phyloP scores from a whole-genome alignment of 352 stramenopile species.

The Pythium plurisporium region DNA sequence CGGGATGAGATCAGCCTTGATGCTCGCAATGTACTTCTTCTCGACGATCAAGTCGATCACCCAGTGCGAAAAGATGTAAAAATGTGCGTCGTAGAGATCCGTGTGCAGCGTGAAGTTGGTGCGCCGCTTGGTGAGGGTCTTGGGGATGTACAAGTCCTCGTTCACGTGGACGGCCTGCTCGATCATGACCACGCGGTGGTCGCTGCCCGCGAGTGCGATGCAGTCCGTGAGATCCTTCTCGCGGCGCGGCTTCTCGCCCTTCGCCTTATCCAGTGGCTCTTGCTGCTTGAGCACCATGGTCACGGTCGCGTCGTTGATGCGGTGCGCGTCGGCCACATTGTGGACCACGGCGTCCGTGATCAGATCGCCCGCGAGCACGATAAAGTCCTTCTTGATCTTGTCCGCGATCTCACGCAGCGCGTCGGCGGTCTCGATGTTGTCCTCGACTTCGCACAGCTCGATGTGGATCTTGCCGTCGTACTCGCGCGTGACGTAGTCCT shows the following conservation, averaged over 20 bases:
- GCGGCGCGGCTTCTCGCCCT: slow-evolving; percentile 64
- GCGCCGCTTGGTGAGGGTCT: slow-evolving; percentile 68
- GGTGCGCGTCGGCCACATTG: slow-evolving; percentile 77
- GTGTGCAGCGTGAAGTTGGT: slow-evolving; percentile 71
- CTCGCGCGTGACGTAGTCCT: slow-evolving; percentile 72
- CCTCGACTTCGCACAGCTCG: slow-evolving; percentile 64
- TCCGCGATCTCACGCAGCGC: slow-evolving; percentile 65
- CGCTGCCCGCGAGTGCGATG: slow-evolving; percentile 61
- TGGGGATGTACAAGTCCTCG: slow-evolving; percentile 74
- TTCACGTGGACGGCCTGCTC: slow-evolving; percentile 77
- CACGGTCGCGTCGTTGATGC: slow-evolving; percentile 76
- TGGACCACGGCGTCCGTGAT: slow-evolving; percentile 78
- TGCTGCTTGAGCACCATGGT: slow-evolving; percentile 75
- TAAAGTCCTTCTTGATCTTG: slow-evolving; percentile 79
- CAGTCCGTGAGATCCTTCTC: slow-evolving; percentile 84
- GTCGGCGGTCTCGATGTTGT: slow-evolving; percentile 71
- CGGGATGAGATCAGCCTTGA: slow-evolving; percentile 78
- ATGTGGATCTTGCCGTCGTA: slow-evolving; percentile 82
- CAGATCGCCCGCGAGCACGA: slow-evolving; percentile 74
- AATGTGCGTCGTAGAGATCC: slow-evolving; percentile 77
- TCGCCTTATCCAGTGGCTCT: slow-evolving; percentile 36
- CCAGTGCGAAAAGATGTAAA: slow-evolving; percentile 86
- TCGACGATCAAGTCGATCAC: slow-evolving; percentile 70
- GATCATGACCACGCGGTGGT: slow-evolving; percentile 66
- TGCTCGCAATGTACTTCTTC: slow-evolving; percentile 83